Conservation (phyloP, 306 rosid species). For the Prinsepia uniflora region DNA sequence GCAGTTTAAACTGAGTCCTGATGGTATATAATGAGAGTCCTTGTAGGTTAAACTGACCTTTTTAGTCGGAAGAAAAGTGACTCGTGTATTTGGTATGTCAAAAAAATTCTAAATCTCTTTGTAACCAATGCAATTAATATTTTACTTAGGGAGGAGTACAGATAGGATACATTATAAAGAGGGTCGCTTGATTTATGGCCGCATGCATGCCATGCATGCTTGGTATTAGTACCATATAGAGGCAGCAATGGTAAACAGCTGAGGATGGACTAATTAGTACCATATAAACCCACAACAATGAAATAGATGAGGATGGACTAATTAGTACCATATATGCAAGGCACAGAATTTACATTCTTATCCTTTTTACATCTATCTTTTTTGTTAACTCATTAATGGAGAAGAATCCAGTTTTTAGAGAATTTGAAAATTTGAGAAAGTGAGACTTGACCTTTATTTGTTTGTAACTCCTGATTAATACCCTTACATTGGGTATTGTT, state of each 20-base stretch:
- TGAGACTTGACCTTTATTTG: background rate
- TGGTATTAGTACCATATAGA: conserved; percentile 7
- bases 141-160: background rate
- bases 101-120: conserved; percentile 18
- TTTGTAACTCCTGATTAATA: background rate
- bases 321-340: conserved; percentile 11
- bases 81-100: conserved; percentile 11
- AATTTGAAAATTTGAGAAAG: conserved; percentile 11
- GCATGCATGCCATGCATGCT: background rate
- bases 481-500: conserved; percentile 4
- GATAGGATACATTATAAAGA: conserved; percentile 18
- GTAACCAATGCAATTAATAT: conserved; percentile 11
- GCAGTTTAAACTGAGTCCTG: background rate
- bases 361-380: background rate
- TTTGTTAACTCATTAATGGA: conserved; percentile 10
- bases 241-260: conserved; percentile 10
- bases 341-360: background rate
- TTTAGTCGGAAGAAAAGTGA: conserved; percentile 12
- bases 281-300: conserved; percentile 5
- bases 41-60: conserved; percentile 4
- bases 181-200: background rate
- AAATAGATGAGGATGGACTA: background rate
- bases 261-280: background rate
- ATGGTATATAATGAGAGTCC: conserved; percentile 4
- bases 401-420: conserved; percentile 18